Evolutionary conservation across 306 rosid genomes (phyloP).

Genomic region (Parietaria judaica): DNA sequence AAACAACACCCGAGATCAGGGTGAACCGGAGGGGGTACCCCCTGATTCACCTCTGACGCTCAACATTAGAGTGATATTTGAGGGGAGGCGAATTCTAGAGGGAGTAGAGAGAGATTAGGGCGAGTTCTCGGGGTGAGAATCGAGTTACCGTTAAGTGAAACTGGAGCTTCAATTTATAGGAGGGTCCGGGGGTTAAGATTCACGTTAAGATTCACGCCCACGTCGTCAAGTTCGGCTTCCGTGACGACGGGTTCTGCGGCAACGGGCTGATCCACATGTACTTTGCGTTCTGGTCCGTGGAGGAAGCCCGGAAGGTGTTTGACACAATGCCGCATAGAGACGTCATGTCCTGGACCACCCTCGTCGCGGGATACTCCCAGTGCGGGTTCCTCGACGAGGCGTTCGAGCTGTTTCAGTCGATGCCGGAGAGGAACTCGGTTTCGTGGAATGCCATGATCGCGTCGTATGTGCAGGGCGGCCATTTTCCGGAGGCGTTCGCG

Average conservation of each 20-base stretch:
- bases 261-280: conserved; percentile 46
- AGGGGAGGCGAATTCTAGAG: too few relatives aligned
- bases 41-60: too few relatives aligned
- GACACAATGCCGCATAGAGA: conserved; percentile 30
- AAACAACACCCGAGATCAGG: too few relatives aligned
- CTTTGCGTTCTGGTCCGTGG: conserved; percentile 28
- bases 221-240: conserved; percentile 43
- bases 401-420: conserved; percentile 33
- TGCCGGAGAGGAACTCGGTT: conserved; percentile 39
- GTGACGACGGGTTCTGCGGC: conserved; percentile 25
- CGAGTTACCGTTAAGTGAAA: too few relatives aligned
- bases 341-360: conserved; percentile 51
- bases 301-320: conserved; percentile 42
- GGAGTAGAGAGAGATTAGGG: too few relatives aligned
- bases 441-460: conserved; percentile 71
- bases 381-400: conserved; percentile 45
- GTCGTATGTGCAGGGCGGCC: conserved; percentile 38
- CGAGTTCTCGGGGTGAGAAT: too few relatives aligned
- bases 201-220: conserved; percentile 62
- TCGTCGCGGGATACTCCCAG: conserved; percentile 43
- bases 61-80: too few relatives aligned
- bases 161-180: too few relatives aligned
- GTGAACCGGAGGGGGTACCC: too few relatives aligned
- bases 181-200: too few relatives aligned
- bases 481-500: conserved; percentile 44